phyloP scores from a whole-genome alignment of 805 yeast genomes.

The Candida sphagnicola region DNA sequence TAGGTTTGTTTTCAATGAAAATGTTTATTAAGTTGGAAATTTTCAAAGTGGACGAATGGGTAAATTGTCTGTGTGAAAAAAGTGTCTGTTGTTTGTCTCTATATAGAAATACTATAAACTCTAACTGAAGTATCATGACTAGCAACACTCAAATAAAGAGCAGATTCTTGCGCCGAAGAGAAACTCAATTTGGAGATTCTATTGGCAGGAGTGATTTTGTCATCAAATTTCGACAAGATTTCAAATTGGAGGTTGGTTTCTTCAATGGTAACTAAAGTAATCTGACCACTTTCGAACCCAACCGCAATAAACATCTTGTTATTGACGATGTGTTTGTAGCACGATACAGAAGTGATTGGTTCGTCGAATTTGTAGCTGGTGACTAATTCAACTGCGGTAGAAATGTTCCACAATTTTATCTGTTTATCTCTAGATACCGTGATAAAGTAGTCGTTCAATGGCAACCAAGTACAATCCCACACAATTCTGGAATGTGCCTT shows the following conservation, averaged over 20 bases:
- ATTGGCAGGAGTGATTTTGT: conserved; percentile 51
- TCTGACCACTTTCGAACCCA: conserved; percentile 69
- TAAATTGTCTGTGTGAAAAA: too few relatives aligned
- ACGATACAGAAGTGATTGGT: conserved; percentile 69
- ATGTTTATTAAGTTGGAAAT: too few relatives aligned
- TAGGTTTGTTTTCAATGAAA: too few relatives aligned
- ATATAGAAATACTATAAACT: conserved; percentile 22
- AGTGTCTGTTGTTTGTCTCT: too few relatives aligned
- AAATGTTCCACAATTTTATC: conserved; percentile 66
- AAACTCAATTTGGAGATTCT: conserved; percentile 62
- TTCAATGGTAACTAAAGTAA: conserved; percentile 42
- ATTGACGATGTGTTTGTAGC: conserved; percentile 23
- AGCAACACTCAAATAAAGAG: conserved; percentile 46
- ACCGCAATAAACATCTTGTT: conserved; percentile 41
- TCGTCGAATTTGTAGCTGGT: conserved; percentile 42
- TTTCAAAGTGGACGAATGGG: not conserved
- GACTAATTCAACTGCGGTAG: conserved; percentile 30
- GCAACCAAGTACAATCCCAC: conserved; percentile 94
- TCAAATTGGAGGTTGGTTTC: conserved; percentile 20
- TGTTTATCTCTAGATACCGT: conserved; percentile 87
- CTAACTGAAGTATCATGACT: conserved; percentile 65
- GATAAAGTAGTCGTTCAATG: conserved; percentile 49
- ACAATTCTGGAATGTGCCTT: conserved; percentile 89
- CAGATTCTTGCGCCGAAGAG: conserved; percentile 37
- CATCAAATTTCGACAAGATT: conserved; percentile 30